phyloP scores from a whole-genome alignment of 805 yeast genomes.

The Saccharomycopsis fodiens region DNA sequence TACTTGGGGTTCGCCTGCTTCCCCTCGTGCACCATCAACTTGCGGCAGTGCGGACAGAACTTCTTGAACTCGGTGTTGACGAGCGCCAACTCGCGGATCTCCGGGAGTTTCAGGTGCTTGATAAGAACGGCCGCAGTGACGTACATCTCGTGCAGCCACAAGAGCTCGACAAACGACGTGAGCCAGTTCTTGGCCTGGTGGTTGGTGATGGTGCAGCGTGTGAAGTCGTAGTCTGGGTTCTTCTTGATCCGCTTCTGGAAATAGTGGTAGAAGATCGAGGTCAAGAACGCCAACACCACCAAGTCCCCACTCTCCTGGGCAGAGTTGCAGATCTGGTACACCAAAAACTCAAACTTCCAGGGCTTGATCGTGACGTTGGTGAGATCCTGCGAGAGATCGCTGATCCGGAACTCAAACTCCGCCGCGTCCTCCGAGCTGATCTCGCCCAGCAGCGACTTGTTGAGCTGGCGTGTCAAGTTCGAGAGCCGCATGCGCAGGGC shows the following conservation, averaged over 20 bases:
- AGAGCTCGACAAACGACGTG: slow-evolving; percentile 44
- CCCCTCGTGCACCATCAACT: slow-evolving; percentile 50
- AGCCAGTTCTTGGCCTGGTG: slow-evolving; percentile 47
- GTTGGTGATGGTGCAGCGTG: slow-evolving; percentile 2
- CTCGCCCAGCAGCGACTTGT: neutral
- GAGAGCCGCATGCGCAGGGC: neutral
- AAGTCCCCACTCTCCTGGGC: slow-evolving; percentile 58
- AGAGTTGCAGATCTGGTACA: slow-evolving; percentile 46
- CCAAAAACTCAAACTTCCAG: slow-evolving; percentile 48
- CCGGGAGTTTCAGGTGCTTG: slow-evolving; percentile 32
- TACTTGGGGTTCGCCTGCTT: slow-evolving; percentile 32
- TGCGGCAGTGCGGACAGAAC: slow-evolving; percentile 55
- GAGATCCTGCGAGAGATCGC: neutral
- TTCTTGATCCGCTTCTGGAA: slow-evolving; percentile 20
- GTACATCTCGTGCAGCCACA: slow-evolving; percentile 44
- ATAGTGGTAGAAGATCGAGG: slow-evolving; percentile 43
- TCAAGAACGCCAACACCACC: slow-evolving; percentile 48
- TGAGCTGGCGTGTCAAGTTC: slow-evolving; percentile 4
- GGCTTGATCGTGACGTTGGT: slow-evolving; percentile 30
- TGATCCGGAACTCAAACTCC: neutral
- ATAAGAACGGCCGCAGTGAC: slow-evolving; percentile 51
- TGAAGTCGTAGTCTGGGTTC: slow-evolving; percentile 21
- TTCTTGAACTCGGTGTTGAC: slow-evolving; percentile 35
- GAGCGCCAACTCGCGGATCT: slow-evolving; percentile 25
- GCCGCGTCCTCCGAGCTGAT: neutral